Evolutionary conservation across 331 rosid genomes (phyloP), one percentile per base, ranked within the genome.

Genomic region (Pyrus hybrid): DNA sequence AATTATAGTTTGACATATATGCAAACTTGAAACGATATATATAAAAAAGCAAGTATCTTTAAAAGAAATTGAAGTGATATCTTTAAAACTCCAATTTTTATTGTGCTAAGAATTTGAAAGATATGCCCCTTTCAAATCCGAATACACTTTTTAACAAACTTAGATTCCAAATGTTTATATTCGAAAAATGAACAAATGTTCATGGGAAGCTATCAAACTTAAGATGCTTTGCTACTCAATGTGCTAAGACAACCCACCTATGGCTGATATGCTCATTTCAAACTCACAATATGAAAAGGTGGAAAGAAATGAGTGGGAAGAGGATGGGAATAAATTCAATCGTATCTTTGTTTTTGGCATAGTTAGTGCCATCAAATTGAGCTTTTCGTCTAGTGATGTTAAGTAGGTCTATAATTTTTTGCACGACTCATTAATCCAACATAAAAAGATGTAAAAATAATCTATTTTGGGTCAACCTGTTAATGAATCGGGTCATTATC

Each of bases 101-200:
- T 28, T 72, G 17, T 30, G 66, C 13, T 17, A 23, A 35, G 76
- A 23, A 10, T 56, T 64, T 54, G 61, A 4, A 20, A 45, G 63
- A 73, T n/a, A 21, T 77, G 70, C 68, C 64, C 61, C 29, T 76
- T 63, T 71, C 49, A 66, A 63, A 25, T 70, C 21, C 72, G 64
- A 43, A 71, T 45, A 56, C 63, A 1, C 26, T 63, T 65, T 33
- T 63, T n/a, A 12, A 7, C 33, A 13, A 30, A 37, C 21, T 72
- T 12, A 32, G 76, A 68, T 77, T 60, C 72, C 35, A 23, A 58
- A 49, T 71, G 23, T 35, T 8, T 13, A 23, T 2, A 25, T 26
- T 58, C 29, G 32, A n/a, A 60, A 17, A 45, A 6, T 62, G 51
- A 20, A 45, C 37, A 70, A 75, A 58, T 77, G 71, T 61, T 43